Evolutionary conservation across 805 yeast genomes (phyloP).

Genomic region (Hanseniaspora occidentalis): DNA sequence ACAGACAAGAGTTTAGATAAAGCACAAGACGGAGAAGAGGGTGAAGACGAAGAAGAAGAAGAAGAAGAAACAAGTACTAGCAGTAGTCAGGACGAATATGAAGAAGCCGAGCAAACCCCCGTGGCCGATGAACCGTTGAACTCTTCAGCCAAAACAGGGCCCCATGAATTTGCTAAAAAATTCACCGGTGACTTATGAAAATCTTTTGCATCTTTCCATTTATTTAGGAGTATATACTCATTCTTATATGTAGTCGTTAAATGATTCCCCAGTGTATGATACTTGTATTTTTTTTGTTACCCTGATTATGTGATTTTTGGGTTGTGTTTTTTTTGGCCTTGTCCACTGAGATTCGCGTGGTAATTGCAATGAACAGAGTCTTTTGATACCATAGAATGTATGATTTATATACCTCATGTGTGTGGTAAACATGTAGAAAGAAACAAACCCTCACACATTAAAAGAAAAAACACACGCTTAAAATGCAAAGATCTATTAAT

Average conservation of each 20-base stretch:
- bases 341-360: too few relatives aligned
- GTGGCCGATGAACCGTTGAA: conserved; percentile 18
- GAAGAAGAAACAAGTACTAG: conserved; percentile 14
- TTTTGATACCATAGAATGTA: too few relatives aligned
- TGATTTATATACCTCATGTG: too few relatives aligned
- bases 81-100: conserved; percentile 25
- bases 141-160: conserved; percentile 3
- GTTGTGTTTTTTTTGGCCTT: too few relatives aligned
- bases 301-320: too few relatives aligned
- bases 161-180: conserved; percentile 7
- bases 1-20: conserved; percentile 17
- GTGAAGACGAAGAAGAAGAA: conserved; percentile 16
- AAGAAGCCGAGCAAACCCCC: conserved; percentile 22
- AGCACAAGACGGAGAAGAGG: conserved; percentile 6
- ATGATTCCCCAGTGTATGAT: too few relatives aligned
- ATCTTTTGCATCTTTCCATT: neutral
- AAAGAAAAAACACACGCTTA: neutral
- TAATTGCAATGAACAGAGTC: too few relatives aligned
- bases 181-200: neutral
- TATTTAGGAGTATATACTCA: neutral
- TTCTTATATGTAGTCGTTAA: neutral
- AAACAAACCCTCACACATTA: too few relatives aligned
- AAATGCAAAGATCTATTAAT: conserved; percentile 12
- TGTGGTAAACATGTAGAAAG: too few relatives aligned
- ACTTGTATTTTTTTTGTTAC: too few relatives aligned